These are phyloP conservation scores for Calocera cornea DNA, from an alignment of 768 basidiomycete species.

Conservation along the genomic window DNA sequence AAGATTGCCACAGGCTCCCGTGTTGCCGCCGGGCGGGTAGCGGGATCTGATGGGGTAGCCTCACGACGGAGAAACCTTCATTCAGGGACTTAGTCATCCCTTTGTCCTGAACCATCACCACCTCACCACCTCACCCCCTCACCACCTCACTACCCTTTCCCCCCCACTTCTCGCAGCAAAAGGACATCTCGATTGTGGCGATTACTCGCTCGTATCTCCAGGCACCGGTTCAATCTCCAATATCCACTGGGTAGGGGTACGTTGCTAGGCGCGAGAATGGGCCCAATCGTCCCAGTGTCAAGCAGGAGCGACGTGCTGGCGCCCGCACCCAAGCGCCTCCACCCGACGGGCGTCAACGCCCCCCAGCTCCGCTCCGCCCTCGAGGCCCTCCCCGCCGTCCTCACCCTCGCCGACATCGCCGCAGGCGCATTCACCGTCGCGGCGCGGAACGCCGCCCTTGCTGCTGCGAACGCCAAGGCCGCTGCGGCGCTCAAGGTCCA, in stretches of 20 bases:
- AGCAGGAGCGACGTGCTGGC: background rate
- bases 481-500: no score
- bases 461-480: no score
- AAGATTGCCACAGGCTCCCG: background rate
- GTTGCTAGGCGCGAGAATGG: background rate
- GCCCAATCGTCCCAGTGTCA: background rate
- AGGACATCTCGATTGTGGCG: background rate
- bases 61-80: background rate
- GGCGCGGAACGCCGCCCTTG: no score
- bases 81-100: background rate
- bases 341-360: no score
- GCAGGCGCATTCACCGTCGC: no score
- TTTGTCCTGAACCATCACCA: background rate
- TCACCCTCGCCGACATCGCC: no score
- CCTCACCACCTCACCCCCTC: no score
- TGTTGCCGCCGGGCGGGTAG: background rate
- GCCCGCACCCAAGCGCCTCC: no score
- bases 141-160: no score
- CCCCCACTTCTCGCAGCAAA: no score
- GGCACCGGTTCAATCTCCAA: background rate
- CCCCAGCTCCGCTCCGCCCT: no score
- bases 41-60: slow-evolving; percentile 1
- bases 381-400: no score
- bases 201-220: background rate
- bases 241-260: background rate